Evolutionary conservation across 345 rosid species (phyloP).

Genomic region (Gossypium anomalum): DNA sequence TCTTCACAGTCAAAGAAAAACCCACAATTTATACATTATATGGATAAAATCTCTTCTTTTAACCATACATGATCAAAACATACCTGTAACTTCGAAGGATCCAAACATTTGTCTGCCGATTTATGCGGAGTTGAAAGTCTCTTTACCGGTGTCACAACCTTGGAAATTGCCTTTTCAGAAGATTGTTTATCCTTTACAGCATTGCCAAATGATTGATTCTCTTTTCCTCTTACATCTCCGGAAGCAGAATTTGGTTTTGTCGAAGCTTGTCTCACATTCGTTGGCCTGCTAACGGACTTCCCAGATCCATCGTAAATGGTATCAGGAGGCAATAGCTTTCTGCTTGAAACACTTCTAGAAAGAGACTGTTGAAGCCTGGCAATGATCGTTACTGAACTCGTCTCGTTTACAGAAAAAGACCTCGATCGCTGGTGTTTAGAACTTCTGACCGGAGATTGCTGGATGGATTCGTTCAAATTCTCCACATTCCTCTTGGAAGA

Average conservation of each 20-base stretch:
- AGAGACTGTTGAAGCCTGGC: constrained; percentile 53
- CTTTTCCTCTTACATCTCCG: constrained; percentile 54
- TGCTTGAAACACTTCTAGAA: constrained; percentile 56
- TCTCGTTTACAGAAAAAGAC: constrained; percentile 62
- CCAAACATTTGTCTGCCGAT: constrained; percentile 25
- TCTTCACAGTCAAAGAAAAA: constrained; percentile 17
- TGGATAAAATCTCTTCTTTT: background rate
- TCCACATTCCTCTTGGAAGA: constrained; percentile 66
- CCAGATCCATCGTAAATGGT: constrained; percentile 28
- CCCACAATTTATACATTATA: background rate
- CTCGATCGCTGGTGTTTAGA: constrained; percentile 68
- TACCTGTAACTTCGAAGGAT: constrained; percentile 39
- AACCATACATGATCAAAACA: background rate
- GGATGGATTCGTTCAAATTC: constrained; percentile 35
- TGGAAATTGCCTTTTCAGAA: constrained; percentile 47
- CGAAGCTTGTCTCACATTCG: constrained; percentile 42
- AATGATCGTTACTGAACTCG: constrained; percentile 35
- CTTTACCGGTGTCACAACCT: constrained; percentile 49
- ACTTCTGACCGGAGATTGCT: constrained; percentile 45
- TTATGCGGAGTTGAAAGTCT: constrained; percentile 33
- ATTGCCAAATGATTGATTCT: constrained; percentile 50
- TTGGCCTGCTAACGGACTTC: constrained; percentile 27
- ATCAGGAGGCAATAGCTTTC: constrained; percentile 55
- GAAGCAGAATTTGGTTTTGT: constrained; percentile 33
- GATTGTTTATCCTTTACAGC: constrained; percentile 49